Base-by-base conservation (phyloP, 2,329 filamentous ascomycete genomes). In the Neonectria neomacrospora region DNA sequence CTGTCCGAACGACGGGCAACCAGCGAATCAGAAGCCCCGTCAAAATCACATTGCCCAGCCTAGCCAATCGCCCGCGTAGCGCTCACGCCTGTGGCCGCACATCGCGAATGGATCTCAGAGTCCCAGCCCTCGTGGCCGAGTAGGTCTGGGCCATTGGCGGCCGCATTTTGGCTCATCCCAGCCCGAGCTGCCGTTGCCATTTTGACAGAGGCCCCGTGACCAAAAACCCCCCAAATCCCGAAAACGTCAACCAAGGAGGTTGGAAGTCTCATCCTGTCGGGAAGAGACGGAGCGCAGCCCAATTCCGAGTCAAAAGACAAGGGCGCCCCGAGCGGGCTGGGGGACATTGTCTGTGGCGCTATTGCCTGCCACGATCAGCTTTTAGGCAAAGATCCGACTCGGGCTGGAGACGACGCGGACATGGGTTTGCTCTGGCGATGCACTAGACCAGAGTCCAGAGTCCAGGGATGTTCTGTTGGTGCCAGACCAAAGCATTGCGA, bases 31-130 rank as follows among this genome's bases (percentile, higher is more conserved):
- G 54, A 63, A 50, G 64, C 61, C 58, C 20, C 47, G 55, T 50
- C 54, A 66, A 66, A 65, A 71, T 62, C 72, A 74, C 72, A 73
- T 71, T 74, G 67, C 58, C 34, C 44, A 58, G 51, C 42, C 47
- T 41, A 60, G 45, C 64, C 66, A 73, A 68, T 66, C 61, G 61
- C 42, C 30, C 47, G 9, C 48, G 50, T 34, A 16, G 16, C 34
- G 20, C 23, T 53, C 12, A 50, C 42, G 16, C 26, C 45, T 61
- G 18, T 51, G 16, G 23, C 16, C 3, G 45, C 20, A 39, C 11
- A n/a, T 53, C 57, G 58, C 70, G 70, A 72, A 72, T 72, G 22
- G 57, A 56, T 55, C 66, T 69, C 54, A 47, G 28, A 63, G 64
- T 64, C 54, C 56, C 23, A 61, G 37, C 67, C 70, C 70, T 57